Percentiles rank a stretch among this genome's conserved stretches.
Conservation (phyloP, 1,284 basidiomycete genomes). For the Malassezia equina region DNA sequence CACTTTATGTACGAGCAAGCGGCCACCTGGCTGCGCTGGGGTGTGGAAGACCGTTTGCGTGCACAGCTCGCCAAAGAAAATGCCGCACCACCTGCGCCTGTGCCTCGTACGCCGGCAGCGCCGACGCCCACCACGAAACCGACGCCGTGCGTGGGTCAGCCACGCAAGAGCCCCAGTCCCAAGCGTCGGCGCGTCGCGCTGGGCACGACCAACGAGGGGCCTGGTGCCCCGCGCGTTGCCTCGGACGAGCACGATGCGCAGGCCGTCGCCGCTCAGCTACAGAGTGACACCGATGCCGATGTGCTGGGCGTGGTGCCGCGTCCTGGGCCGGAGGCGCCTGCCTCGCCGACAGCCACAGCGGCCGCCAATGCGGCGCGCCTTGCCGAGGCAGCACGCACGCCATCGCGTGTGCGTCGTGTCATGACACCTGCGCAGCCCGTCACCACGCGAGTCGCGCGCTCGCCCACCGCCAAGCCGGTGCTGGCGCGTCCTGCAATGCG, state of each 20-base stretch:
- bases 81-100: slow-evolving; percentile 6
- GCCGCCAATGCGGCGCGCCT: not conserved
- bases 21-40: slow-evolving; percentile 41
- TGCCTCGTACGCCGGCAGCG: slow-evolving; percentile 10
- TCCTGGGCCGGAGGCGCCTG: not conserved
- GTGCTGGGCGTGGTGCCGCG: slow-evolving; percentile 12
- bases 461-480: not conserved
- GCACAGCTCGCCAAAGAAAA: slow-evolving; percentile 23
- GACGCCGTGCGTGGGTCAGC: slow-evolving; percentile 44
- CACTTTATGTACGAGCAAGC: slow-evolving; percentile 84
- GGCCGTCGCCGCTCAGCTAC: slow-evolving; percentile 4
- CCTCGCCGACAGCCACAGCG: not conserved
- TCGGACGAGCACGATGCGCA: slow-evolving; percentile 11
- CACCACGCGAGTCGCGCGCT: not conserved
- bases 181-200: slow-evolving; percentile 24
- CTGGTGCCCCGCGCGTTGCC: not conserved
- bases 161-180: slow-evolving; percentile 41
- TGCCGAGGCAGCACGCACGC: not conserved
- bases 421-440: slow-evolving; percentile 7
- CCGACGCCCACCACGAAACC: slow-evolving; percentile 25
- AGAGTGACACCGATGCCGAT: slow-evolving; percentile 9
- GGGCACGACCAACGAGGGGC: not conserved
- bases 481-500: not conserved
- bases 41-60: slow-evolving; percentile 20
- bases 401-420: slow-evolving; percentile 1